These are phyloP conservation scores for Haplographium delicatum DNA, from an alignment of 495 filamentous ascomycete genomes.

Conservation along the genomic window DNA sequence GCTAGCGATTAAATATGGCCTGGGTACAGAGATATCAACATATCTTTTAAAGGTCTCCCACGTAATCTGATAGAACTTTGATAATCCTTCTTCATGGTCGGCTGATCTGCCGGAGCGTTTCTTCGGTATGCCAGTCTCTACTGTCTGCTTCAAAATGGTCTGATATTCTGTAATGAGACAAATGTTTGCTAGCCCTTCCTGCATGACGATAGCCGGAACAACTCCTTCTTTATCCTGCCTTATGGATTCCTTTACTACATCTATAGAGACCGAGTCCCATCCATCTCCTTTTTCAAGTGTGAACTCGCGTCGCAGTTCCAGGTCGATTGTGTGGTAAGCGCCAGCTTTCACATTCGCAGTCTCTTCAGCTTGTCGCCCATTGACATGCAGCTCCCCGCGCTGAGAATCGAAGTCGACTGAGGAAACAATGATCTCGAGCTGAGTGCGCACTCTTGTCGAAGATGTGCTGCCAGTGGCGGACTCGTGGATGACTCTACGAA, in stretches of 20 bases:
- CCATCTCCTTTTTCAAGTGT: slow-evolving; percentile 73
- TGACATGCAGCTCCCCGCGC: slow-evolving; percentile 77
- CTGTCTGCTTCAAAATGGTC: slow-evolving; percentile 78
- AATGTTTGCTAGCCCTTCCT: slow-evolving; percentile 89
- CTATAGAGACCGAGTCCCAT: slow-evolving; percentile 87
- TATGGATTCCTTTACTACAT: slow-evolving; percentile 71
- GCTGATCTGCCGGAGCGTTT: slow-evolving; percentile 57
- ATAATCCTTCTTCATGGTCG: slow-evolving; percentile 71
- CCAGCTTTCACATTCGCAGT: slow-evolving; percentile 81
- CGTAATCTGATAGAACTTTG: slow-evolving; percentile 74
- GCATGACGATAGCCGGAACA: slow-evolving; percentile 86
- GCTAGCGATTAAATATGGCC: slow-evolving; percentile 80
- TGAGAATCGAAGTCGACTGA: slow-evolving; percentile 86
- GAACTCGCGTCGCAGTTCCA: slow-evolving; percentile 84
- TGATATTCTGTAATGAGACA: slow-evolving; percentile 89
- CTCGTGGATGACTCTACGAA: slow-evolving; percentile 71
- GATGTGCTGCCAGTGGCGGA: slow-evolving; percentile 68
- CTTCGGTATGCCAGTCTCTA: slow-evolving; percentile 78
- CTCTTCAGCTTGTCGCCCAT: slow-evolving; percentile 74
- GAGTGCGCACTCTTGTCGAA: slow-evolving; percentile 70
- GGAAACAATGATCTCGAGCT: slow-evolving; percentile 74
- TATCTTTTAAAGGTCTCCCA: slow-evolving; percentile 71
- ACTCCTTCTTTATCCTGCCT: slow-evolving; percentile 72
- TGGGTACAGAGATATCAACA: slow-evolving; percentile 63
- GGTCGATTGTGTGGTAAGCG: slow-evolving; percentile 82